Base-by-base conservation (phyloP, 148 eudicot species). In the Amaranthus hypochondriacus region DNA sequence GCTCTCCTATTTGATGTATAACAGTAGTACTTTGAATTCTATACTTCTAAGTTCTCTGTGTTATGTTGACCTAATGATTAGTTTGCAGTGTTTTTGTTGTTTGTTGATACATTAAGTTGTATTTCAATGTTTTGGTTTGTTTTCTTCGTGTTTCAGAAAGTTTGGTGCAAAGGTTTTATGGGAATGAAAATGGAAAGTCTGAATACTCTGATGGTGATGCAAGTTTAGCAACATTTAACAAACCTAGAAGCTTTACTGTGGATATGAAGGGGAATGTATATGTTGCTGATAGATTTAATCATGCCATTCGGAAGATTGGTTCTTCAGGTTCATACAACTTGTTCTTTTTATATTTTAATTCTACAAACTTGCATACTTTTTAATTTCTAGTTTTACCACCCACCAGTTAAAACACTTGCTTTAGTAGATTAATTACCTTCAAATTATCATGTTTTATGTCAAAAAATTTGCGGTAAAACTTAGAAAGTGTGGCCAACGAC, bases 221-320 rank as follows among this genome's bases (percentile, higher is more conserved):
- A 76, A 82, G 48, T 46, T 56, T 84, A 13, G 89, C 97, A 50
- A 77, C 6, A 80, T 89, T 89, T 72, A 70, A 82, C 44, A 84
- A 83, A 80, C 97, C 93, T 0, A 86, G 60, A 74, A 86, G 86
- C 82, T 87, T 91, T 83, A 86, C 93, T 3, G 86, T 91, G 66
- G 97, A 91, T 82, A 73, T 71, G 39, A 91, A 77, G 47, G 90
- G 90, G 62, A 91, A 89, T 78, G 73, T 87, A 4, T 89, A 91
- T 81, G 87, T 87, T 68, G 91, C 93, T 73, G 97, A 91, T 77
- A 70, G 65, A 78, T 70, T 47, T 56, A 91, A 86, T 74, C 74
- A 70, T 72, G 90, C 84, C 52, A 70, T 91, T 49, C 76, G 97
- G 78, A 91, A 89, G 80, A 91, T 89, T 56, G 83, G 87, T 80